Percentiles rank a stretch among this genome's conserved stretches.
Conservation (phyloP, 1,284 basidiomycete species). For the Peniophora sp. region DNA sequence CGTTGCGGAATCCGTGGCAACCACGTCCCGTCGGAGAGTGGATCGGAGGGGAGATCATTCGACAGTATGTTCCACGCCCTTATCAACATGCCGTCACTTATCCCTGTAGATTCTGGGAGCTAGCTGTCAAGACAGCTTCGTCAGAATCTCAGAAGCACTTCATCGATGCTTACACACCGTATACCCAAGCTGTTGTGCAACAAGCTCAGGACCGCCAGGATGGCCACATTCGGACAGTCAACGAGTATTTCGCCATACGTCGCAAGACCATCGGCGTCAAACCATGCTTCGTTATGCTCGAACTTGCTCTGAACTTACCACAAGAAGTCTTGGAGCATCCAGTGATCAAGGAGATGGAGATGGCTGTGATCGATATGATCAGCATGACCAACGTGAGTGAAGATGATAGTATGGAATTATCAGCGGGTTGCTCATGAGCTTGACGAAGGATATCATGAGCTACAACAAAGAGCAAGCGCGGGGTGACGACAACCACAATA, state of each 20-base stretch:
- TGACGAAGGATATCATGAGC: slow-evolving; percentile 29
- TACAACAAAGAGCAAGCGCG: slow-evolving; percentile 35
- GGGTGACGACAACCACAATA: slow-evolving; percentile 33
- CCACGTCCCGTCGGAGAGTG: slow-evolving; percentile 18
- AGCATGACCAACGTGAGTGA: slow-evolving; percentile 31
- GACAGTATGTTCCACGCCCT: slow-evolving; percentile 16
- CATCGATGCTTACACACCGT: slow-evolving; percentile 28
- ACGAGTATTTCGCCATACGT: slow-evolving; percentile 30
- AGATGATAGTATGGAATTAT: too few species aligned
- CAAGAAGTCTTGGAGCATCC: slow-evolving; percentile 33
- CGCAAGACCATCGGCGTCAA: slow-evolving; percentile 34
- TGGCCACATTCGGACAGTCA: slow-evolving; percentile 23
- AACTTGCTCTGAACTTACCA: slow-evolving; percentile 30
- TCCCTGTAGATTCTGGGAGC: slow-evolving; percentile 31
- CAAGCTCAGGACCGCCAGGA: slow-evolving; percentile 32
- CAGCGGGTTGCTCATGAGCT: too few species aligned
- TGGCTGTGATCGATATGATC: slow-evolving; percentile 29
- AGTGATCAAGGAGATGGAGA: slow-evolving; percentile 24
- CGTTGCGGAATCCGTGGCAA: slow-evolving; percentile 17
- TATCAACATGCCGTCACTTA: not conserved
- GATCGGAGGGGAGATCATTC: slow-evolving; percentile 16
- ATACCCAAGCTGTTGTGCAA: slow-evolving; percentile 31
- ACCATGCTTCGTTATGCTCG: slow-evolving; percentile 30
- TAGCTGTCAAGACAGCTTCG: slow-evolving; percentile 24
- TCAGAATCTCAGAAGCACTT: slow-evolving; percentile 28